Conservation (phyloP, 2,329 filamentous ascomycete genomes). For the Hymenoscyphus fructigenus region DNA sequence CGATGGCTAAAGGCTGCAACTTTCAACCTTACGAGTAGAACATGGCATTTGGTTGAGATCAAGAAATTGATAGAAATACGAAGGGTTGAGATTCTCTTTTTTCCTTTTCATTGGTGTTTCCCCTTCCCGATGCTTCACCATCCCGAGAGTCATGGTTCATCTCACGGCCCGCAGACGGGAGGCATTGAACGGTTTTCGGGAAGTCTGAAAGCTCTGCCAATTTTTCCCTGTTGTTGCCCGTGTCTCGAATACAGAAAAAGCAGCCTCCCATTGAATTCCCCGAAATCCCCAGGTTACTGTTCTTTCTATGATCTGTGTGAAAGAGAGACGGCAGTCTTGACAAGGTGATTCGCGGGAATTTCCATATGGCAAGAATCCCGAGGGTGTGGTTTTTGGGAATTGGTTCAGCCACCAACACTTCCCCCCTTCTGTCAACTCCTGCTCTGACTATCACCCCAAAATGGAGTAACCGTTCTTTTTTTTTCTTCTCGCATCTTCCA, state of each 20-base stretch:
- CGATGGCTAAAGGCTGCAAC: too few relatives aligned
- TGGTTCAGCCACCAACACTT: not conserved
- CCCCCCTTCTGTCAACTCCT: too few relatives aligned
- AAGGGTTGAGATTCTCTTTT: not conserved
- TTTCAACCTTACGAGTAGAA: too few relatives aligned
- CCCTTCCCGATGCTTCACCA: not conserved
- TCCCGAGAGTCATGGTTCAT: not conserved
- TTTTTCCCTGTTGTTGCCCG: not conserved
- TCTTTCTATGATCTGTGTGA: not conserved
- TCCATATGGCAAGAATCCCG: not conserved
- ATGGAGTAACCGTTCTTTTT: not conserved
- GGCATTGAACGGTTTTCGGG: not conserved
- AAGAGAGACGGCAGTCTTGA: not conserved
- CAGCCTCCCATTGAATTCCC: not conserved
- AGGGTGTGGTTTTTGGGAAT: not conserved
- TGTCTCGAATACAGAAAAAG: not conserved
- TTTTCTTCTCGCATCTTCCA: not conserved
- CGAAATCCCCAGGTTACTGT: not conserved
- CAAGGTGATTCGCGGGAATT: not conserved
- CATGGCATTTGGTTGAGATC: too few relatives aligned
- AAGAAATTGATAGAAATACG: not conserved
- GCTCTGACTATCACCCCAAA: not conserved
- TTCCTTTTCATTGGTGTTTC: not conserved
- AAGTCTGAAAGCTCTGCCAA: not conserved
- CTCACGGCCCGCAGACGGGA: not conserved